A percentile compares a stretch with the other conserved stretches of the same genome.
Evolutionary conservation across 192 early-diverging fungal species (phyloP).

Genomic region (Entophlyctis luteolus): DNA sequence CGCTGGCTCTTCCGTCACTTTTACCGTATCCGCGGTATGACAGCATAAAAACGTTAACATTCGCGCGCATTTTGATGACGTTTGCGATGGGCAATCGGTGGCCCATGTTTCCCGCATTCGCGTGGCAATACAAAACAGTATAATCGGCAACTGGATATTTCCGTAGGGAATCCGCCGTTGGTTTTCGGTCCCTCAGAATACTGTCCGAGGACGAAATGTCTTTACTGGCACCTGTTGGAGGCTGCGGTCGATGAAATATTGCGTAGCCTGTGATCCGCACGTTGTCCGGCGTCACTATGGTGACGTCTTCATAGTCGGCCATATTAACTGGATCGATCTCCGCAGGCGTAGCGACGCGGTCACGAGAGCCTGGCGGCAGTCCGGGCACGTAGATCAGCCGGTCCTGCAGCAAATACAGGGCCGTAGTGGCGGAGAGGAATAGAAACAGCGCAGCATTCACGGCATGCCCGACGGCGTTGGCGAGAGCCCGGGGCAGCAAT

Average conservation of each 20-base stretch:
- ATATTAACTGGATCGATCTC: too few species aligned
- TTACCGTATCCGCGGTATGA: constrained; percentile 97
- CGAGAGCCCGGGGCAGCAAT: too few species aligned
- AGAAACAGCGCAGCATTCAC: too few species aligned
- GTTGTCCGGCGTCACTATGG: not conserved
- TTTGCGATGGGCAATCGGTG: constrained; percentile 91
- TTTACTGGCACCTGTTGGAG: too few species aligned
- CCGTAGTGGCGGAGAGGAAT: too few species aligned
- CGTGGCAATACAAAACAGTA: constrained; percentile 88
- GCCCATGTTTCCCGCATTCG: constrained; percentile 98
- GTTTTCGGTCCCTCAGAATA: too few species aligned
- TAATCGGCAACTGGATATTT: too few species aligned
- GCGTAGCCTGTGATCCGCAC: not conserved
- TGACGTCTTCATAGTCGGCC: not conserved
- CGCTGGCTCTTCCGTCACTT: constrained; percentile 79
- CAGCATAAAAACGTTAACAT: constrained; percentile 90
- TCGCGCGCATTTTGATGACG: constrained; percentile 54
- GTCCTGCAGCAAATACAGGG: too few species aligned
- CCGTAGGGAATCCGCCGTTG: too few species aligned
- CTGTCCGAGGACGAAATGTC: too few species aligned
- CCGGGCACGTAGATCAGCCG: too few species aligned
- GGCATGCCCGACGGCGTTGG: too few species aligned
- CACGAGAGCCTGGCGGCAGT: not conserved
- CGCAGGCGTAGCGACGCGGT: not conserved
- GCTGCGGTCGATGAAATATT: not conserved